Evolutionary conservation across 768 basidiomycete species (phyloP).

Genomic region (Psilocybe cyanescens): DNA sequence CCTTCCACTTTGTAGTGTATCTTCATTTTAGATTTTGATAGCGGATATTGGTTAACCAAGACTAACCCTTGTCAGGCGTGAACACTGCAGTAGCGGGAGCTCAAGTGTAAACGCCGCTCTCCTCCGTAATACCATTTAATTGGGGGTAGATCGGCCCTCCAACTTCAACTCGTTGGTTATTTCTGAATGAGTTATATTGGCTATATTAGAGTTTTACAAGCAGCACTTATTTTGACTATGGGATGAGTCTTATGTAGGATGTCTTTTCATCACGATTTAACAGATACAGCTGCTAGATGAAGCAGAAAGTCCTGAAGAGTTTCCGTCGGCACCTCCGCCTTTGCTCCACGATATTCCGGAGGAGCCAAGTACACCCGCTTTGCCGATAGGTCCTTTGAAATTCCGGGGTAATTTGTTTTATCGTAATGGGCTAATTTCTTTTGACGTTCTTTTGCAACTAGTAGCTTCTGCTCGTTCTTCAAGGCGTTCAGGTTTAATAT

Average conservation of each 20-base stretch:
- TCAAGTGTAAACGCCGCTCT: constrained; percentile 10
- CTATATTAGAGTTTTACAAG: neutral
- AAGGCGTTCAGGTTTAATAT: neutral
- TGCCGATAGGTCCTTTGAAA: constrained; percentile 11
- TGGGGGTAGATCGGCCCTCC: constrained; percentile 6
- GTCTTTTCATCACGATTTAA: neutral
- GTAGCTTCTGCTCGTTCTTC: neutral
- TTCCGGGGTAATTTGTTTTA: constrained; percentile 2
- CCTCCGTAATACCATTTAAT: constrained; percentile 1
- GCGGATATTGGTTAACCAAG: neutral
- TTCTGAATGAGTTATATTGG: neutral
- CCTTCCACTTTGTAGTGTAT: neutral
- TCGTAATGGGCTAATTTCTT: neutral
- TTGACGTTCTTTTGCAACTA: neutral
- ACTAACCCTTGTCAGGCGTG: neutral
- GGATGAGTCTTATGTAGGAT: neutral
- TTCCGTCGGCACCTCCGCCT: constrained; percentile 28
- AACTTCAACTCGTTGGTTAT: neutral
- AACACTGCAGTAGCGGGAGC: neutral
- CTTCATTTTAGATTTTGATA: neutral
- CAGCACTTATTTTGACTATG: neutral
- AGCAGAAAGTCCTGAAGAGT: neutral
- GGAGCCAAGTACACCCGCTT: constrained; percentile 22
- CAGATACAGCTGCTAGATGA: neutral
- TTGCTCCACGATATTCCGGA: constrained; percentile 26